These are phyloP conservation scores for Phytophthora brassicae DNA, from an alignment of 352 stramenopile genomes.

Conservation along the genomic window DNA sequence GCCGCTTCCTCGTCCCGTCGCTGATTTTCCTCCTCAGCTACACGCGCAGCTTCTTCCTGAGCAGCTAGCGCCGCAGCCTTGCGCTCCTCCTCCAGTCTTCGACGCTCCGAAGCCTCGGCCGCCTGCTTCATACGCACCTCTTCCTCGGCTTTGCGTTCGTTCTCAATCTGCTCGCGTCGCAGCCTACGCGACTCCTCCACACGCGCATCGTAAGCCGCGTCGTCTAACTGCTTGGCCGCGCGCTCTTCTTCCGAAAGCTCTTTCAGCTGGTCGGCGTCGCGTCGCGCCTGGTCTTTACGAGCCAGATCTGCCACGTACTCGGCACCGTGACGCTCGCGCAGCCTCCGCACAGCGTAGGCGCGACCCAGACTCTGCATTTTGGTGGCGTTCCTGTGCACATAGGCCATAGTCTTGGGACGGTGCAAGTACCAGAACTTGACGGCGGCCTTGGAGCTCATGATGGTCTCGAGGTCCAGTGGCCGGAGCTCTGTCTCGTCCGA, in stretches of 20 bases:
- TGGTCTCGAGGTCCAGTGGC: conserved; percentile 83
- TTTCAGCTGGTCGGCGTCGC: conserved; percentile 61
- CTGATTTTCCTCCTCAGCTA: conserved; percentile 31
- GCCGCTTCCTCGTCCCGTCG: conserved; percentile 29
- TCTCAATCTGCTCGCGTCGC: conserved; percentile 74
- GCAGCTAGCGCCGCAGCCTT: conserved; percentile 35
- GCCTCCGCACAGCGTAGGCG: conserved; percentile 73
- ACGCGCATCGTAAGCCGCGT: conserved; percentile 73
- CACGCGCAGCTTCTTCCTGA: conserved; percentile 32
- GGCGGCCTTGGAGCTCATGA: conserved; percentile 85
- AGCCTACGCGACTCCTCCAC: conserved; percentile 81
- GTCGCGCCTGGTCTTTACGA: conserved; percentile 61
- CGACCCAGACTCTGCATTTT: conserved; percentile 84
- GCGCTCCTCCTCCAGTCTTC: conserved; percentile 41
- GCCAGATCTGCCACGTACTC: conserved; percentile 83
- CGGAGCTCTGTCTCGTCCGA: conserved; percentile 79
- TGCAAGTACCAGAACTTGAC: conserved; percentile 91
- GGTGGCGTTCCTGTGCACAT: conserved; percentile 87
- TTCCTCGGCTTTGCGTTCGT: conserved; percentile 58
- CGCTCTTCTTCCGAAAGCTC: conserved; percentile 69
- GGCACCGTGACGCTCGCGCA: conserved; percentile 73
- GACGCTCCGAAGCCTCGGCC: conserved; percentile 41
- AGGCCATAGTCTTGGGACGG: conserved; percentile 88
- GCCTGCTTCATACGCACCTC: conserved; percentile 55
- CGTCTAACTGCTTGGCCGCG: conserved; percentile 41